Conservation (phyloP, 1,139 yeast genomes). For the Saccharomycopsis phalli region DNA sequence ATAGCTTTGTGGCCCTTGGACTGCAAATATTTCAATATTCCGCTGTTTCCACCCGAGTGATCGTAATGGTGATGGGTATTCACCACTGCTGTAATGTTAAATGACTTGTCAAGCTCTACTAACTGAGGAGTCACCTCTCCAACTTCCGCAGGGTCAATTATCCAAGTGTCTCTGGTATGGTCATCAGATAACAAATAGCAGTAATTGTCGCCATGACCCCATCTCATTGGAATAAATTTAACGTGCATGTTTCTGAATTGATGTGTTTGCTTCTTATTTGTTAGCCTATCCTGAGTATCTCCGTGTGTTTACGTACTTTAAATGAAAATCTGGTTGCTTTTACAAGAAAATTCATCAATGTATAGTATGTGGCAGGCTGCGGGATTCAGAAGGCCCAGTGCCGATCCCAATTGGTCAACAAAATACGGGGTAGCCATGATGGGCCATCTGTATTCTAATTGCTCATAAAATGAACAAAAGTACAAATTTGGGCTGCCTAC, state of each 20-base stretch:
- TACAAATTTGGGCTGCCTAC: too few species aligned
- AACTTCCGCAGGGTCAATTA: slow-evolving; percentile 91
- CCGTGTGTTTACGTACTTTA: too few species aligned
- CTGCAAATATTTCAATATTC: slow-evolving; percentile 27
- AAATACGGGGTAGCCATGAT: too few species aligned
- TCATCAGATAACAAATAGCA: slow-evolving; percentile 71
- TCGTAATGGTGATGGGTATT: slow-evolving; percentile 96
- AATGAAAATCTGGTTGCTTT: too few species aligned
- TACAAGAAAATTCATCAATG: too few species aligned
- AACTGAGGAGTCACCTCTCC: slow-evolving; percentile 31
- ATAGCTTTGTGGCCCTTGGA: slow-evolving; percentile 32
- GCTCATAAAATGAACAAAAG: too few species aligned
- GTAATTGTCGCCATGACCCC: slow-evolving; percentile 92
- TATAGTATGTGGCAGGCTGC: too few species aligned
- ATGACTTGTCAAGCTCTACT: slow-evolving; percentile 1
- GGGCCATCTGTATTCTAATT: too few species aligned
- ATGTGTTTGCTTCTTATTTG: too few species aligned
- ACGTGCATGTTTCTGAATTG: slow-evolving; percentile 79
- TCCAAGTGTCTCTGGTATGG: slow-evolving; percentile 59
- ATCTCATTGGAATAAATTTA: slow-evolving; percentile 79
- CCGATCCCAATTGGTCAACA: too few species aligned
- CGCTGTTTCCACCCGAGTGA: slow-evolving; percentile 82
- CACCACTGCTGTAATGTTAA: slow-evolving; percentile 59
- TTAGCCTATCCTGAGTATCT: too few species aligned
- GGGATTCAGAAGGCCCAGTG: too few species aligned